These are phyloP conservation scores for Vinca minor DNA, from an alignment of 257 asterid genomes.

Conservation along the genomic window DNA sequence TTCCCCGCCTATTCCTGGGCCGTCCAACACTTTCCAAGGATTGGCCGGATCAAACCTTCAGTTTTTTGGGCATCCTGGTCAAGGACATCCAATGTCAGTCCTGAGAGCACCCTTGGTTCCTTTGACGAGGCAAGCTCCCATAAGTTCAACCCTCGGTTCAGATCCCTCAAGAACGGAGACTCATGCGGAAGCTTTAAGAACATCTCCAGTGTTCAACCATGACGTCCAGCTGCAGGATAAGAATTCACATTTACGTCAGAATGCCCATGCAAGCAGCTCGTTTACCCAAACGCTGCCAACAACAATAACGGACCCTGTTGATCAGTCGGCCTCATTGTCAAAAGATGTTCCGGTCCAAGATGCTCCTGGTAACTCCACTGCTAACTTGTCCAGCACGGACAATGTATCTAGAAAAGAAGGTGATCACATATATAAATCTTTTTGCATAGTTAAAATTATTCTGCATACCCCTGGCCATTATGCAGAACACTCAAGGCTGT, in stretches of 20 bases:
- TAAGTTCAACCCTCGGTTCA: slow-evolving; percentile 27
- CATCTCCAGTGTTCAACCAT: slow-evolving; percentile 28
- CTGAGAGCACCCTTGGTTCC: slow-evolving; percentile 43
- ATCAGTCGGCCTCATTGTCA: slow-evolving; percentile 22
- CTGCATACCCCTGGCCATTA: no score
- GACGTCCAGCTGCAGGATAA: slow-evolving; percentile 20
- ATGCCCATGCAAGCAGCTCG: slow-evolving; percentile 37
- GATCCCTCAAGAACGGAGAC: slow-evolving; percentile 23
- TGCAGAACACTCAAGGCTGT: no score
- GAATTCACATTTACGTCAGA: slow-evolving; percentile 23
- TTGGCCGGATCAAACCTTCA: slow-evolving; percentile 39
- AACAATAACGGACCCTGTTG: slow-evolving; percentile 27
- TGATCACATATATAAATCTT: no score
- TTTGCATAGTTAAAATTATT: no score
- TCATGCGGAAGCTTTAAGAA: slow-evolving; percentile 25
- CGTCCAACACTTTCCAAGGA: slow-evolving; percentile 42
- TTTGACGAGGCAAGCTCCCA: slow-evolving; percentile 29
- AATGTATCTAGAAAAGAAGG: no score
- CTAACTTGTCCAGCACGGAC: slow-evolving; percentile 24
- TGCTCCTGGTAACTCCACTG: slow-evolving; percentile 18
- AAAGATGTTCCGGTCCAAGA: slow-evolving; percentile 28
- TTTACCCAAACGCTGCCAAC: slow-evolving; percentile 32
- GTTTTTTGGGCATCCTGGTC: slow-evolving; percentile 47
- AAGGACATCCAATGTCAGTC: slow-evolving; percentile 40
- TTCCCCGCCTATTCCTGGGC: slow-evolving; percentile 36